Base-by-base conservation (phyloP, 164 flowering plant species). In the Paratinospora sagittata region DNA sequence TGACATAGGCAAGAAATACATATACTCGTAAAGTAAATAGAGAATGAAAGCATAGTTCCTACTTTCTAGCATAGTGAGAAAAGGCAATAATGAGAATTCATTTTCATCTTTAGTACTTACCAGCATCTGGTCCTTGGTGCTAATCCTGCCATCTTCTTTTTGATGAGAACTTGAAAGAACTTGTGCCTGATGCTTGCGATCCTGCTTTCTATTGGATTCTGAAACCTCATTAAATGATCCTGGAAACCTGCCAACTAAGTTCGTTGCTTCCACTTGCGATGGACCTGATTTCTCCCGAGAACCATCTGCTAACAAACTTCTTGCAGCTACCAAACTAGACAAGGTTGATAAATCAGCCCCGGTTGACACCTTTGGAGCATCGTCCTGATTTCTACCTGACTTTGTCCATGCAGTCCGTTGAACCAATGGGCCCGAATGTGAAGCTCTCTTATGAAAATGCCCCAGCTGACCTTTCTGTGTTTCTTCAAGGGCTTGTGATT, bases 401-500 rank as follows among this genome's bases (percentile, higher is more conserved):
- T 89, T 95, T 43, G 90, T 81, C 97, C 96, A 87, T 21, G 94
- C 88, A 66, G 91, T 83, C 14, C 87, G 88, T 58, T 89, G 84
- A 78, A 84, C 84, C 74, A 95, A 74, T 26, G 97, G 99, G 43
- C 99, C 99, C 36, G 99, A 95, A 80, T 92, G 96, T 47, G 99
- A 95, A 77, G 86, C 90, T 78, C 92, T 85, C 73, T 90, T 90
- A 75, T 81, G 86, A 30, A 72, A 76, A 74, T 81, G 74, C 3
- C 78, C 87, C 57, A 81, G 92, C 43, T 83, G 63, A 57, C 80
- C 88, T 58, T 64, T 77, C 24, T 72, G 72, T 71, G 80, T 63
- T 73, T 85, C 85, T 78, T 88, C 96, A 39, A 73, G 39, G 24
- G 80, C 86, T 74, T 86, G 91, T 9, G 93, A 85, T 68, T 85